Evolutionary conservation across 768 basidiomycete genomes (phyloP).

Genomic region (Hortiboletus campestris): DNA sequence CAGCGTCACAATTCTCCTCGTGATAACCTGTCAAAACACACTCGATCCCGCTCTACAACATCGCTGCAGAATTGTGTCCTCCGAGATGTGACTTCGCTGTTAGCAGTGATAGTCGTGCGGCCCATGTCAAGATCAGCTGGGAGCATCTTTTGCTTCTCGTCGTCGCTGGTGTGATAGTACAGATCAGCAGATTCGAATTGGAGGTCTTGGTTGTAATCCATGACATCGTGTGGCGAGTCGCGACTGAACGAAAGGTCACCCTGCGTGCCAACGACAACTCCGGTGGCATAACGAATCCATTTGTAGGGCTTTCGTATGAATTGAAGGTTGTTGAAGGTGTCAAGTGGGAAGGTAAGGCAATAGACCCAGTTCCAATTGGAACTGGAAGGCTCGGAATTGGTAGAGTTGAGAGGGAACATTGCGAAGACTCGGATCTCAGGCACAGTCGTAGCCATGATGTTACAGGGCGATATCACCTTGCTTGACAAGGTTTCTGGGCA

Average conservation of each 20-base stretch:
- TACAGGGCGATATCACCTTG: no score
- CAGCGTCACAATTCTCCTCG: not conserved
- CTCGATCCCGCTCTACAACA: not conserved
- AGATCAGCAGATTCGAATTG: not conserved
- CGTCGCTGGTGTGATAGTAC: slow-evolving; percentile 3
- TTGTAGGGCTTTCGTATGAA: not conserved
- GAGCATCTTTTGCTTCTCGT: not conserved
- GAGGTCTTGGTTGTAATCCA: not conserved
- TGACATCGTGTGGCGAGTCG: not conserved
- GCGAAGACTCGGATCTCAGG: not conserved
- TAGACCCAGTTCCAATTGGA: not conserved
- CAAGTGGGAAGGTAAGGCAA: not conserved
- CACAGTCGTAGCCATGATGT: no score
- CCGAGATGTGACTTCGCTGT: not conserved
- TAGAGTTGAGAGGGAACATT: not conserved
- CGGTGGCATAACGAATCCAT: slow-evolving; percentile 8
- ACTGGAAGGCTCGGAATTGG: no score
- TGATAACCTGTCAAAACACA: not conserved
- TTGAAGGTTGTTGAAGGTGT: not conserved
- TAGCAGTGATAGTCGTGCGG: not conserved
- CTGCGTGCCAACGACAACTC: not conserved
- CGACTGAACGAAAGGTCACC: not conserved
- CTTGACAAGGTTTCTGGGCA: no score
- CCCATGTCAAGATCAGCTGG: not conserved
- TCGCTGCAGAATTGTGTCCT: not conserved